Conservation (phyloP, 139 green algal species). For the Picochlorum costavermella region DNA sequence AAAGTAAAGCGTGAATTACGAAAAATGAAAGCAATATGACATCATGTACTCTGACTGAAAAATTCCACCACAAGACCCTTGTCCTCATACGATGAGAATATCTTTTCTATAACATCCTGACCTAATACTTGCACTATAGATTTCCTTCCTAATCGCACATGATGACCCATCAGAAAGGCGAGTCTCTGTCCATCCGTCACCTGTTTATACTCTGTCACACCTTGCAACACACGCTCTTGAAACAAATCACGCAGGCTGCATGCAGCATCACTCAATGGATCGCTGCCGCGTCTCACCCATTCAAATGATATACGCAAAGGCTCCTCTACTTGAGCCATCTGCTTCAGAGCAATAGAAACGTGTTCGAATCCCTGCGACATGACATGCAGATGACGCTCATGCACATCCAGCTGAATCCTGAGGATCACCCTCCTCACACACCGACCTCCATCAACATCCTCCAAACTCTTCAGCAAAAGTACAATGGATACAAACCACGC, state of each 20-base stretch:
- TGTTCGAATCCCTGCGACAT: neutral
- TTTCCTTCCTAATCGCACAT: neutral
- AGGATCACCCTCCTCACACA: neutral
- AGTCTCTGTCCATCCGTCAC: neutral
- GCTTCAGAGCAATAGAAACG: neutral
- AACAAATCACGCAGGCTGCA: neutral
- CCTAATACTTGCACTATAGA: neutral
- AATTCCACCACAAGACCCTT: neutral
- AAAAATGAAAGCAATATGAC: slow-evolving; percentile 1
- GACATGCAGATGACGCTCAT: neutral
- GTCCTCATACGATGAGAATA: neutral
- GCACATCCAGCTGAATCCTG: neutral
- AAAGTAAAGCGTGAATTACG: neutral
- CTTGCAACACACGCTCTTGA: neutral
- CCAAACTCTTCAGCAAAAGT: neutral
- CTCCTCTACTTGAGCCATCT: no score
- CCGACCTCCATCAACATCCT: neutral
- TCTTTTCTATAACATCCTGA: neutral
- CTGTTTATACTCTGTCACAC: neutral
- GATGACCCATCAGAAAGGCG: neutral
- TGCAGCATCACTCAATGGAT: neutral
- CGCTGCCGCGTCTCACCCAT: no score
- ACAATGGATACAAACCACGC: neutral
- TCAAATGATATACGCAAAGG: no score
- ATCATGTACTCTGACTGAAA: neutral